Base-by-base conservation (phyloP, 257 asterid species). In the Solanum tarapatanum region DNA sequence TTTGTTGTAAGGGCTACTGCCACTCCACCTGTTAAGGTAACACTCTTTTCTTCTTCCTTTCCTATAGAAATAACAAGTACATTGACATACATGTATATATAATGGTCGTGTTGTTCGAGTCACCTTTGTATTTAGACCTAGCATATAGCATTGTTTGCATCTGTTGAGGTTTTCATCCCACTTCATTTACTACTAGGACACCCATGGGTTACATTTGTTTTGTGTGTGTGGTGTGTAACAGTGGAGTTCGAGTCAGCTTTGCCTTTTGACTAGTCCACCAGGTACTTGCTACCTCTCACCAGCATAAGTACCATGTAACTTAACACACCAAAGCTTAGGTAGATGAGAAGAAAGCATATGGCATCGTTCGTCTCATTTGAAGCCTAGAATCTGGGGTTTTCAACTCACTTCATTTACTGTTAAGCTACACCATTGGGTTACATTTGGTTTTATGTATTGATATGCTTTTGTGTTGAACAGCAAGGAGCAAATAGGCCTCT, bases 11-110 rank as follows among this genome's bases (percentile, higher is more conserved):
- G 90, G 91, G 96, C 98, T 75, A 90, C 91, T 41, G 73, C 99
- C 30, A 85, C 96, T 86, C 99, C 99, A 74, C 99, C 99, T 33
- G 98, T 88, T 64, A 97, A 97, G 98, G 99, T 94, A 90, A 9
- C 24, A 10, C 58, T 68, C 14, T 5, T 7, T 7, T 37, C 45
- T 23, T 45, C 58, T 11, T 28, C 48, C 36, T 60, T 84, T 2
- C 39, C 19, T 39, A 19, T 48, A 10, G 4, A 1, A 82, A 6
- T 17, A 45, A 45, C 3, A 2, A 8, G n/a, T 17, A 28, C 68
- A 45, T 26, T 45, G 84, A 45, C 7, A 79, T 3, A n/a, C 60
- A 73, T 35, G 5, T 19, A 10, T 6, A 6, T 39, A 76, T 1
- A 37, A 0, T 11, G 23, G 16, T 4, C 0, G 8, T n/a, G n/a